Percentiles rank a stretch among this genome's conserved stretches.
These are phyloP conservation scores for Mucor sp. DNA, from an alignment of 371 early-diverging fungal species.

Conservation along the genomic window DNA sequence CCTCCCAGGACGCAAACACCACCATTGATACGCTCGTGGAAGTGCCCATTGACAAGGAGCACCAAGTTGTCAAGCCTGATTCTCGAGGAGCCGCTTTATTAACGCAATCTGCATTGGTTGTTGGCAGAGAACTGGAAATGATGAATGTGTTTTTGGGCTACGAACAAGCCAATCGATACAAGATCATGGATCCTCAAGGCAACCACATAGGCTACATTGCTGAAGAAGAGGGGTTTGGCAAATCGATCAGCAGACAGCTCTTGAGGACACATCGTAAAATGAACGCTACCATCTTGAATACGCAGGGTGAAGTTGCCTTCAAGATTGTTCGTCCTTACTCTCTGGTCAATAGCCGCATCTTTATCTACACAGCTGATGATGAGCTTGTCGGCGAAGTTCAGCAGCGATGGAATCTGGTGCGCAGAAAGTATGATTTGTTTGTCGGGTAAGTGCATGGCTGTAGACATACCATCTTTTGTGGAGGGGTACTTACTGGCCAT, in stretches of 20 bases:
- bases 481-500: not conserved
- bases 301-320: conserved; percentile 69
- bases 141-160: conserved; percentile 80
- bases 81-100: conserved; percentile 48
- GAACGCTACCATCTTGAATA: conserved; percentile 76
- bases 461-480: not conserved
- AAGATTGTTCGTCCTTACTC: conserved; percentile 80
- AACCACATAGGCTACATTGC: conserved; percentile 78
- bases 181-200: conserved; percentile 76
- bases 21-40: conserved; percentile 27
- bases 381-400: conserved; percentile 85
- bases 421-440: conserved; percentile 85
- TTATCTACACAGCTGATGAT: conserved; percentile 62
- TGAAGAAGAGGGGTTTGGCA: conserved; percentile 71
- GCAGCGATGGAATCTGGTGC: conserved; percentile 86
- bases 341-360: conserved; percentile 78
- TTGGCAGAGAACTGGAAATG: conserved; percentile 84
- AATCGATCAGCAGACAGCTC: conserved; percentile 72
- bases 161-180: conserved; percentile 90
- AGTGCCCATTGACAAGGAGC: conserved; percentile 29
- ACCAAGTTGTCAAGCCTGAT: conserved; percentile 38
- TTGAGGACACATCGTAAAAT: conserved; percentile 79
- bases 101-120: conserved; percentile 64
- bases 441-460: conserved; percentile 33
- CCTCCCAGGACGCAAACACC: conserved; percentile 15